Percentiles rank a stretch among this genome's conserved stretches.
Conservation (phyloP, 345 rosid genomes). For the Cardamine occulta region DNA sequence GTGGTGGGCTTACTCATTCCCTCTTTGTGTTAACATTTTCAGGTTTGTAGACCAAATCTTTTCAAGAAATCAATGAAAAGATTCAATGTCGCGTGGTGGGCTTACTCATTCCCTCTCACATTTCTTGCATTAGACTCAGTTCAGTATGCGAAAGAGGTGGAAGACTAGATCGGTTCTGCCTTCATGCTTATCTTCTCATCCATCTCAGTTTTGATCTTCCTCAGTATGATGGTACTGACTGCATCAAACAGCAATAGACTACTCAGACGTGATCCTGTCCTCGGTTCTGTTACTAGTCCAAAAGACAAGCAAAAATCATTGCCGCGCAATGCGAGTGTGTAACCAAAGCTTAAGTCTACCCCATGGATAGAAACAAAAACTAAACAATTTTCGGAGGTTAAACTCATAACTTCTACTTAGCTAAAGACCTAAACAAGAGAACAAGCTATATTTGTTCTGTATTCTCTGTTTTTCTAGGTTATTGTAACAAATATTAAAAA, state of each 20-base stretch:
- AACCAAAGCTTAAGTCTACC: background rate
- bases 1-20: too few relatives aligned
- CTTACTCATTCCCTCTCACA: constrained; percentile 59
- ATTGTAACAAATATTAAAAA: background rate
- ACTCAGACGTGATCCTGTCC: constrained; percentile 45
- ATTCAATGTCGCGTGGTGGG: constrained; percentile 76
- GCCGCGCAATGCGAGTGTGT: background rate
- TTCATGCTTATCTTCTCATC: constrained; percentile 53
- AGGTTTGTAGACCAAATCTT: constrained; percentile 66
- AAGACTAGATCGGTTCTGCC: constrained; percentile 41
- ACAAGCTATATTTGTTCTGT: constrained; percentile 1
- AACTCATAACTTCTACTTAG: background rate
- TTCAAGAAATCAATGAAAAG: constrained; percentile 70
- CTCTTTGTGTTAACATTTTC: background rate
- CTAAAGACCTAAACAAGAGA: background rate
- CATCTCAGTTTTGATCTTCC: constrained; percentile 55
- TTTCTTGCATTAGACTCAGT: constrained; percentile 66
- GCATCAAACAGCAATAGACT: constrained; percentile 46
- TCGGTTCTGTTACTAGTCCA: constrained; percentile 31
- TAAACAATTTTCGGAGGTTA: background rate
- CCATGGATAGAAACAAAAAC: background rate
- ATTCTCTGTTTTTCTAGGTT: constrained; percentile 13
- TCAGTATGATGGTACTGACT: constrained; percentile 57
- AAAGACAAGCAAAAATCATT: constrained; percentile 31
- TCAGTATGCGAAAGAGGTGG: constrained; percentile 57